Evolutionary conservation across 148 eudicot species (phyloP).

Genomic region (Polygonum aviculare): DNA sequence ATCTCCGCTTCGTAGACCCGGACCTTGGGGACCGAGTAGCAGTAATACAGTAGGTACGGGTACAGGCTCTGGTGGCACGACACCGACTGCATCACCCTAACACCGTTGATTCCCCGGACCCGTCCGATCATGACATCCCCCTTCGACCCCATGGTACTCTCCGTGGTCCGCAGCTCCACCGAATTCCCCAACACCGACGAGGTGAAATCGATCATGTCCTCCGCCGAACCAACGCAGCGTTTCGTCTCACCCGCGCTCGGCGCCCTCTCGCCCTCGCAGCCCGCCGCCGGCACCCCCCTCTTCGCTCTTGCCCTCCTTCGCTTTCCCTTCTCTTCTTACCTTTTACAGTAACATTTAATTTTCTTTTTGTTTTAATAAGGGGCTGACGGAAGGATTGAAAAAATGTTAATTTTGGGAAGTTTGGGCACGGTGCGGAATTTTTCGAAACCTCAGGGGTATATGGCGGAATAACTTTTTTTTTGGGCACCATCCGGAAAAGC

Average conservation of each 20-base stretch:
- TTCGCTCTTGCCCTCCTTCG: too few species aligned
- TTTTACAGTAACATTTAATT: too few species aligned
- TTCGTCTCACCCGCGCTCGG: conserved; percentile 71
- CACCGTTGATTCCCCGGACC: conserved; percentile 62
- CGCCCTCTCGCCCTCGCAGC: conserved; percentile 69
- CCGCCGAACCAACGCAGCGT: conserved; percentile 62
- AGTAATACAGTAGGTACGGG: conserved; percentile 74
- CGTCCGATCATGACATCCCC: conserved; percentile 42
- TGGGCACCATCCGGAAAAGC: too few species aligned
- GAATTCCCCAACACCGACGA: conserved; percentile 49
- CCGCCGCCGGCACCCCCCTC: too few species aligned
- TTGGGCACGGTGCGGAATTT: too few species aligned
- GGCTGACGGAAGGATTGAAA: too few species aligned
- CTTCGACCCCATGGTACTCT: conserved; percentile 42
- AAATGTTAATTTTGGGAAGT: too few species aligned
- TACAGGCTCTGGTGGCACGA: conserved; percentile 81
- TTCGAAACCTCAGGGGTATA: too few species aligned
- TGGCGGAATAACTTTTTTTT: too few species aligned
- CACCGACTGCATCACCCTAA: conserved; percentile 55
- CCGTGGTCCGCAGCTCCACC: conserved; percentile 45
- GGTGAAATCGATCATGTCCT: conserved; percentile 89
- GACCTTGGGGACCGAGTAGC: conserved; percentile 81
- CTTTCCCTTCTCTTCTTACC: too few species aligned
- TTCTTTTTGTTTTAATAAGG: too few species aligned
- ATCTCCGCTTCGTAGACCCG: conserved; percentile 83